These are phyloP conservation scores for Sporopachydermia cereana DNA, from an alignment of 1,139 yeast species.

Conservation along the genomic window DNA sequence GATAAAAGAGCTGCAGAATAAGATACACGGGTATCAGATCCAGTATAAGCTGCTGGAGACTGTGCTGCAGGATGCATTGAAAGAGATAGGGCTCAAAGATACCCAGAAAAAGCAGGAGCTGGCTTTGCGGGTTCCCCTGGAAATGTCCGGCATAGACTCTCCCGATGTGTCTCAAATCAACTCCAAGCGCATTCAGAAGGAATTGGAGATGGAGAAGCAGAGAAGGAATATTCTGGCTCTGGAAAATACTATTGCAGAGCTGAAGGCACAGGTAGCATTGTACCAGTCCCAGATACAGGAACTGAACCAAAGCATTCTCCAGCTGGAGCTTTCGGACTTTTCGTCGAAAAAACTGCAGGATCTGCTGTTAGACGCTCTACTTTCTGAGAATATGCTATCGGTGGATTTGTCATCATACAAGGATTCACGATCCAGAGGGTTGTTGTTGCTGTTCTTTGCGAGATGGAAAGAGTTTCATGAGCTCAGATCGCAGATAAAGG, in stretches of 20 bases:
- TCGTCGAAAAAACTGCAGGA: not conserved
- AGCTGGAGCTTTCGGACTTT: conserved; percentile 1
- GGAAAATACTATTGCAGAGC: not conserved
- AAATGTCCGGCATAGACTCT: not conserved
- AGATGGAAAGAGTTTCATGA: not conserved
- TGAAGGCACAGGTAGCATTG: not conserved
- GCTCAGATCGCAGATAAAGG: not conserved
- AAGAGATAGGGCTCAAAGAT: conserved; percentile 5
- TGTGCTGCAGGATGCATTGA: conserved; percentile 6
- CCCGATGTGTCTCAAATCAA: not conserved
- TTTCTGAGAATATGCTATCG: not conserved
- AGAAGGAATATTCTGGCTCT: not conserved
- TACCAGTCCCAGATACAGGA: not conserved
- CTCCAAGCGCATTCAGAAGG: not conserved
- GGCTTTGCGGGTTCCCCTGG: not conserved
- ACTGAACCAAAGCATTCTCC: not conserved
- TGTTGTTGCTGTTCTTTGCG: not conserved
- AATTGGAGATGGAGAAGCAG: not conserved
- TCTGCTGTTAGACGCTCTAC: not conserved
- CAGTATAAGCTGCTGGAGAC: conserved; percentile 7
- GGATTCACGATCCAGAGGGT: not conserved
- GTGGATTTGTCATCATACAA: not conserved
- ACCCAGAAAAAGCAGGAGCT: not conserved
- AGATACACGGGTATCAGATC: conserved; percentile 7
- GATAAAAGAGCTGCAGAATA: conserved; percentile 5